phyloP scores from a whole-genome alignment of 2,329 filamentous ascomycete species.

The Colletotrichum noveboracense region DNA sequence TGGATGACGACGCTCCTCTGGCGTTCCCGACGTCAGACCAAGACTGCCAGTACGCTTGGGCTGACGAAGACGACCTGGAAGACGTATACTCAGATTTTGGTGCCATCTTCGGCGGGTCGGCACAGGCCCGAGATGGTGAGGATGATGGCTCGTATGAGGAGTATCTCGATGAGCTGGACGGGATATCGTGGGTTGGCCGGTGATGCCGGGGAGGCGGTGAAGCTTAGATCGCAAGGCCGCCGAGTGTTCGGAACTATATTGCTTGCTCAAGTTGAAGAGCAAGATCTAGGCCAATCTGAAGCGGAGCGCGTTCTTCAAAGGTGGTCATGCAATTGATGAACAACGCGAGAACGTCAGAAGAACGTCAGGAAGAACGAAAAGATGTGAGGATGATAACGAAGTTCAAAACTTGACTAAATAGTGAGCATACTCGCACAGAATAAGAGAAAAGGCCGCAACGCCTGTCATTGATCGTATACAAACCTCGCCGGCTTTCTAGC shows the following conservation, averaged over 20 bases:
- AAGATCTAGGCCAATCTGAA: not conserved
- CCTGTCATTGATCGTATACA: not conserved
- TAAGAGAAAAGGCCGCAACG: not conserved
- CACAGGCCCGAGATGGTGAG: conserved; percentile 27
- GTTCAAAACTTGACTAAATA: not conserved
- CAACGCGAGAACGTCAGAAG: not conserved
- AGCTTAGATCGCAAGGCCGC: not conserved
- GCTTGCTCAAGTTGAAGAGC: not conserved
- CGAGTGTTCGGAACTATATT: not conserved
- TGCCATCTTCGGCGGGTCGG: conserved; percentile 49
- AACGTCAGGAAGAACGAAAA: not conserved
- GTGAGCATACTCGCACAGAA: not conserved
- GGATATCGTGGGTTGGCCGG: conserved; percentile 50
- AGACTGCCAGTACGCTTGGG: conserved; percentile 45
- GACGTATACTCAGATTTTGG: conserved; percentile 62
- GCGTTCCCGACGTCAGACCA: conserved; percentile 54
- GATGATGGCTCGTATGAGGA: conserved; percentile 56
- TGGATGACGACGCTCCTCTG: conserved; percentile 49
- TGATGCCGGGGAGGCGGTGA: not conserved
- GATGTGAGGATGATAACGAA: not conserved
- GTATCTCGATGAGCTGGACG: conserved; percentile 61
- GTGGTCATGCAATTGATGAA: not conserved
- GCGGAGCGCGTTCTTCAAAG: not conserved
- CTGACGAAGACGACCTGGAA: conserved; percentile 50
- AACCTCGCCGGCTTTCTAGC: not conserved